A percentile compares a stretch with the other conserved stretches of the same genome.
Evolutionary conservation across 108 stramenopile species (phyloP).

Genomic region (Cyclotella kingstonii): DNA sequence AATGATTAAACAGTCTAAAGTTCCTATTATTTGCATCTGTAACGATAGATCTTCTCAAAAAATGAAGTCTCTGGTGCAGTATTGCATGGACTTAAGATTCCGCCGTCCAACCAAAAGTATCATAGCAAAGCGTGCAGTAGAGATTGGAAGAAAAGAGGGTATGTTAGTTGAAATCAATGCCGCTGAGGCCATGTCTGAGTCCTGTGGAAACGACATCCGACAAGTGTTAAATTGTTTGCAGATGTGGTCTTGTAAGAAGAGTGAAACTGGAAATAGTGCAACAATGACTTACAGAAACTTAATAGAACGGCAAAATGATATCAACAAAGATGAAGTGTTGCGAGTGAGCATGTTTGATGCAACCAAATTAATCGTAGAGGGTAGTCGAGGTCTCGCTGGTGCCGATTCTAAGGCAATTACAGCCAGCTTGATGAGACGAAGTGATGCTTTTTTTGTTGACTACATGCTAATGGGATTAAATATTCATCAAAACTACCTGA

Average conservation of each 20-base stretch:
- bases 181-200: conserved; percentile 92
- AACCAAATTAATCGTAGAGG: conserved; percentile 74
- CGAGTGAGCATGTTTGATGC: conserved; percentile 93
- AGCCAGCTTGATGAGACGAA: conserved; percentile 72
- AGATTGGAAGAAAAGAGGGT: conserved; percentile 82
- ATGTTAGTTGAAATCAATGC: conserved; percentile 86
- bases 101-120: conserved; percentile 74
- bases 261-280: conserved; percentile 10
- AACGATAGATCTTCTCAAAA: conserved; percentile 95
- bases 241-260: conserved; percentile 90
- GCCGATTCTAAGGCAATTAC: conserved; percentile 55
- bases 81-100: conserved; percentile 93
- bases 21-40: conserved; percentile 98
- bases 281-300: conserved; percentile 80
- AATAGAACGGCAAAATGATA: conserved; percentile 62
- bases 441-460: conserved; percentile 95
- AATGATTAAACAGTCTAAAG: conserved; percentile 92
- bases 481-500: conserved; percentile 93
- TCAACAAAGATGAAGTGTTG: conserved; percentile 89
- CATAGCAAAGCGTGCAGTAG: conserved; percentile 76
- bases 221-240: conserved; percentile 93
- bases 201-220: conserved; percentile 95
- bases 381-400: conserved; percentile 56
- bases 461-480: conserved; percentile 91
- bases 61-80: conserved; percentile 79